phyloP scores from a whole-genome alignment of 2,329 filamentous ascomycete genomes.

The Cladosporium sp. region DNA sequence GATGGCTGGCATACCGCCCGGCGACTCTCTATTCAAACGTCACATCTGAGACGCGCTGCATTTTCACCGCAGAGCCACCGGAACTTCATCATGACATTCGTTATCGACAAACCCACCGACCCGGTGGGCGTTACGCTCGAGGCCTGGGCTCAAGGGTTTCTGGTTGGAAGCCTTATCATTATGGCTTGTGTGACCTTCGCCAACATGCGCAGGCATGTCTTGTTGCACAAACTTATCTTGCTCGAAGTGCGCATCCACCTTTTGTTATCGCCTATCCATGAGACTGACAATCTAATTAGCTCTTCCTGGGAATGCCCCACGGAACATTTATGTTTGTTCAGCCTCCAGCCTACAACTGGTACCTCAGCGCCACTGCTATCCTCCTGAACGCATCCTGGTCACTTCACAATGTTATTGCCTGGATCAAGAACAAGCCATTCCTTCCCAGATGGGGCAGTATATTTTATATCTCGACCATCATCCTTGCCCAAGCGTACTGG shows the following conservation, averaged over 20 bases:
- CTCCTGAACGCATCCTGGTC: constrained; percentile 59
- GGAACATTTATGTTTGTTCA: constrained; percentile 56
- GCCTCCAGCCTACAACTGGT: constrained; percentile 57
- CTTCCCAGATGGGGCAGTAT: constrained; percentile 37
- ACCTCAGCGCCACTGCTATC: constrained; percentile 56
- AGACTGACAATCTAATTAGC: constrained; percentile 29
- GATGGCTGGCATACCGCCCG: constrained; percentile 1
- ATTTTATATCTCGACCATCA: constrained; percentile 56
- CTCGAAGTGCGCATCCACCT: constrained; percentile 37
- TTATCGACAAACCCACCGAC: constrained; percentile 25
- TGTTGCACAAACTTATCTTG: constrained; percentile 49
- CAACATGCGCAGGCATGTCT: constrained; percentile 44
- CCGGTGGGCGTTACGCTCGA: constrained; percentile 24
- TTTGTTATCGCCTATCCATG: too few relatives aligned
- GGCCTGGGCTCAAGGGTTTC: constrained; percentile 31
- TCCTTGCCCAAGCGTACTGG: constrained; percentile 60
- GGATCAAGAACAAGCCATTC: constrained; percentile 63
- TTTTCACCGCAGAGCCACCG: constrained; percentile 10
- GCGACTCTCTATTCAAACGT: neutral
- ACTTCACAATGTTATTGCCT: constrained; percentile 62
- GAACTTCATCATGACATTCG: constrained; percentile 19
- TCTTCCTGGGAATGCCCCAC: constrained; percentile 53
- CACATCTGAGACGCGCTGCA: constrained; percentile 3
- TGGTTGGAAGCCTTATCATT: constrained; percentile 39
- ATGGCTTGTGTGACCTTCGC: constrained; percentile 45